Evolutionary conservation across 345 rosid genomes (phyloP), one percentile per base, ranked within the genome.

Genomic region (Jatropha curcas): DNA sequence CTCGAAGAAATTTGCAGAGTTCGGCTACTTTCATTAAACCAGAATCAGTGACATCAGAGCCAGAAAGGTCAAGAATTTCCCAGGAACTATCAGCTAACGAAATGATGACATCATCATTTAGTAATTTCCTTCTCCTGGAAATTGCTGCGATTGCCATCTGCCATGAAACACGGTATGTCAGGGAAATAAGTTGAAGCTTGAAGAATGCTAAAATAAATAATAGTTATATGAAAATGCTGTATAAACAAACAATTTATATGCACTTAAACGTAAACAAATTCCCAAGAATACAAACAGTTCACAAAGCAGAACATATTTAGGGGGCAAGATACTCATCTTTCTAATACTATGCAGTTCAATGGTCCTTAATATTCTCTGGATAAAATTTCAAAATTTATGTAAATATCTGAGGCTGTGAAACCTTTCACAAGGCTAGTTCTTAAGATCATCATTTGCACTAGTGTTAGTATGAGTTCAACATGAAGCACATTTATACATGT

Each of bases 21-120:
- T 77, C 79, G 2, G 95, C 87, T 60, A 90, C 83, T 79, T 82
- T 81, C 20, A 72, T 82, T 65, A 94, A 71, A 63, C 95, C 95
- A 60, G 84, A 73, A 82, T 92, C 85, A 5, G 95, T 71, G 59
- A 94, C 86, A 70, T 89, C 85, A 27, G 98, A 92, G 58, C 95
- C 88, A 53, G 97, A 86, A 79, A 94, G 51, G 71, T 90, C 98
- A 79, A 94, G 83, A 79, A 85, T 74, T 80, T 92, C 89, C 97
- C 97, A 89, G 22, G 95, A 90, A 75, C 83, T 75, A 77, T 94
- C 97, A 67, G 91, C 97, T 73, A 92, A 81, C 48, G 93, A 70
- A 60, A 82, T 8, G 57, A 94, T 72, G 62, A 85, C 86, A 74
- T 79, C 84, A 65, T 94, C 90, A 60, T 78, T 82, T 19, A 94